Percentiles rank a stretch among this genome's conserved stretches.
phyloP scores from a whole-genome alignment of 169 alveolate genomes.

The Eimeria zaria region DNA sequence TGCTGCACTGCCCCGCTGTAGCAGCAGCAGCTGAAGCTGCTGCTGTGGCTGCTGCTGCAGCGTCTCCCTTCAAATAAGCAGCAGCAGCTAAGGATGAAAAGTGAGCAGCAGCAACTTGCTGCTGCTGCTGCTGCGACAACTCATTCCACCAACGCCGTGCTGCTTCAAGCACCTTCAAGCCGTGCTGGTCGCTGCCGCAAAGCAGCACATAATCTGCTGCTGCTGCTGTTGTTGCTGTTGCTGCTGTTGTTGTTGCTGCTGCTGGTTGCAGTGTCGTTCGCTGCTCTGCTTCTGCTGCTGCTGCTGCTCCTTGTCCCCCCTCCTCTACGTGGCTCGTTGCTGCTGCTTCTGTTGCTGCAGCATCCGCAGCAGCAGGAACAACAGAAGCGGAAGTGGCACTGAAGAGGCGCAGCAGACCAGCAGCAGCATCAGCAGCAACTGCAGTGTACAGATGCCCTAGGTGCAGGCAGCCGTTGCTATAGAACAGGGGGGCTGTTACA shows the following conservation, averaged over 20 bases:
- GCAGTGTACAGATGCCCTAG: conserved; percentile 35
- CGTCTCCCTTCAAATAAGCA: background rate
- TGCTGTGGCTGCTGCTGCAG: background rate
- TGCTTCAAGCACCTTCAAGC: conserved; percentile 32
- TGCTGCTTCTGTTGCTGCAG: background rate
- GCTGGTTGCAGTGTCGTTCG: background rate
- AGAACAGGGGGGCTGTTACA: conserved; percentile 34
- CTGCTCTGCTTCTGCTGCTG: background rate
- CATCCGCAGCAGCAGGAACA: background rate
- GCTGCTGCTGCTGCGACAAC: conserved; percentile 51
- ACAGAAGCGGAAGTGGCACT: background rate
- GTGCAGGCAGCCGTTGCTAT: conserved; percentile 39
- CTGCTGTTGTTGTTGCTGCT: background rate
- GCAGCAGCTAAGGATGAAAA: conserved; percentile 1
- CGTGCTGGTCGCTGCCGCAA: conserved; percentile 51
- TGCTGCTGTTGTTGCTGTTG: background rate
- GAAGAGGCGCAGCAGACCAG: conserved; percentile 6
- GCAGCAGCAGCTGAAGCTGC: conserved; percentile 42
- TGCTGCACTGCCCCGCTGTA: background rate
- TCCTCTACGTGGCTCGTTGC: background rate
- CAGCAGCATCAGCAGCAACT: conserved; percentile 22
- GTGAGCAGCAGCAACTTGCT: conserved; percentile 20
- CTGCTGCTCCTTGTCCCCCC: conserved; percentile 12
- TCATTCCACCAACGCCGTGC: conserved; percentile 8
- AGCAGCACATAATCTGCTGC: conserved; percentile 13